Conservation (phyloP, 352 stramenopile species). For the Phytophthora kernoviae region DNA sequence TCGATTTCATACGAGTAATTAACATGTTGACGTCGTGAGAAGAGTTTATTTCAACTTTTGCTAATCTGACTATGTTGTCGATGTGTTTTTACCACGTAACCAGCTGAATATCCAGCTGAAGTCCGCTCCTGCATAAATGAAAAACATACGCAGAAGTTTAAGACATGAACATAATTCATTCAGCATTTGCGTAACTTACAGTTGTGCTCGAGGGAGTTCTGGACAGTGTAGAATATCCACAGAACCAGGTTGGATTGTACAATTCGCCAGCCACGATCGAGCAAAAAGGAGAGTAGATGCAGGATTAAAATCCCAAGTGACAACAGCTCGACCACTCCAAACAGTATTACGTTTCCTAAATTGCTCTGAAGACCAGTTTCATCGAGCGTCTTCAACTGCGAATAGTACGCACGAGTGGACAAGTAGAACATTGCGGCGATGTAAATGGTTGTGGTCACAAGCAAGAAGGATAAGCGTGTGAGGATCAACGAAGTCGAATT, state of each 20-base stretch:
- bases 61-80: not conserved
- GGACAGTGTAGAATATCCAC: slow-evolving; percentile 28
- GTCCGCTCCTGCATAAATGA: slow-evolving; percentile 9
- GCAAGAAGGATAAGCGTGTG: not conserved
- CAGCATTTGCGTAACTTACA: too few species aligned
- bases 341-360: slow-evolving; percentile 6
- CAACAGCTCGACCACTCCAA: slow-evolving; percentile 15
- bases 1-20: not conserved
- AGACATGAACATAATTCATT: not conserved
- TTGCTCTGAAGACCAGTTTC: slow-evolving; percentile 4
- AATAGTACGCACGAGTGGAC: slow-evolving; percentile 16
- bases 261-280: slow-evolving; percentile 8
- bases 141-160: not conserved
- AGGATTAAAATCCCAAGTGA: slow-evolving; percentile 16
- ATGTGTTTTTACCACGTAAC: slow-evolving; percentile 4
- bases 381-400: slow-evolving; percentile 14
- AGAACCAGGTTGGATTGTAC: slow-evolving; percentile 24
- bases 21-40: too few species aligned
- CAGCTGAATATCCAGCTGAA: slow-evolving; percentile 23
- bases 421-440: slow-evolving; percentile 16
- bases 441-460: slow-evolving; percentile 1
- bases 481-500: not conserved
- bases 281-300: slow-evolving; percentile 22
- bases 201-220: slow-evolving; percentile 25
- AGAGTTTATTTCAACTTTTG: too few species aligned